Base-by-base conservation (phyloP, 306 rosid species). In the Boehmeria nivea region DNA sequence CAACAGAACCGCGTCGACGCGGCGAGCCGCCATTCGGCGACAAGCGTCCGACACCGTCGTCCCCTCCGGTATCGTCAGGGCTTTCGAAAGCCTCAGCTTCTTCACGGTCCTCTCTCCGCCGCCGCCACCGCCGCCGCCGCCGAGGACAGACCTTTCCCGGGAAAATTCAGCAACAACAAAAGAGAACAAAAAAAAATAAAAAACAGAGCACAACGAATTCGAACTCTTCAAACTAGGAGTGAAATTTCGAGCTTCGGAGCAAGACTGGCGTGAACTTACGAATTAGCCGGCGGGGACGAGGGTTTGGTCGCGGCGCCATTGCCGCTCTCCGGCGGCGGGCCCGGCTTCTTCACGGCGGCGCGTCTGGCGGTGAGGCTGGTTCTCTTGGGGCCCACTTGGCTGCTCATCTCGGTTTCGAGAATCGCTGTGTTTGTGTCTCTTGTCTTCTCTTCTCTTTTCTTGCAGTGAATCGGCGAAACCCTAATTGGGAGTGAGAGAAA, bases 41-140 rank as follows among this genome's bases (percentile, higher is more conserved):
- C 98, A 91, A 2, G 98, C 96, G 27, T 91, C 96, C 9, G 83
- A 91, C 31, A 87, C 89, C n/a, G 89, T 80, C 2, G 96, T 87
- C 57, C 79, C 89, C 54, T 91, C 98, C 0, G 96, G 85, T 64
- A 91, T 91, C 8, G 98, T 91, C 18, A 87, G 95, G 20, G 98
- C 98, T 73, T 84, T 91, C 1, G 89, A 74, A 54, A 87, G 57
- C 59, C 87, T 65, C 46, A 91, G 96, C 87, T 81, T 91, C 87
- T 75, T 87, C 58, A 91, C 98, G 3, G 96, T 87, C 82, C 95
- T 91, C 63, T 87, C 96, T 55, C 80, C 94, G 47, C 81, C 91
- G 40, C 63, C 88, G 28, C 82, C 94, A 54, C 80, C 91, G 40
- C 63, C 88, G 28, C 82, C 94, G 56, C 80, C 94, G 51, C 81